Conservation (phyloP, 108 stramenopile genomes). For the Skeletonema menzelii region DNA sequence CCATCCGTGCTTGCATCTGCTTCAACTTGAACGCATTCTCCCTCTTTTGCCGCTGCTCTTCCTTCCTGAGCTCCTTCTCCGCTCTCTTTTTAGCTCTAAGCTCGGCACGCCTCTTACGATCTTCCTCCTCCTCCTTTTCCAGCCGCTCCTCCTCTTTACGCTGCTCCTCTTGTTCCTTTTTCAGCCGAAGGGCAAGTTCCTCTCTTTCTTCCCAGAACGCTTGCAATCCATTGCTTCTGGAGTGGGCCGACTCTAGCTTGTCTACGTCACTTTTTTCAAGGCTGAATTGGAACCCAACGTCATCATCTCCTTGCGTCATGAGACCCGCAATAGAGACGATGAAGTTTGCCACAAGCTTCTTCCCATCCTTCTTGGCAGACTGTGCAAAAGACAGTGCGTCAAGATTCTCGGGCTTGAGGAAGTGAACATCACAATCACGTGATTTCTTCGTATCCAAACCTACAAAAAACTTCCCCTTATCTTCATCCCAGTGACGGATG, state of each 20-base stretch:
- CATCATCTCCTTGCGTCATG: neutral
- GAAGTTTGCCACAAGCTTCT: neutral
- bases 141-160: neutral
- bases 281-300: neutral
- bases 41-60: neutral
- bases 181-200: neutral
- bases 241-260: neutral
- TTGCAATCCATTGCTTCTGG: neutral
- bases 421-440: neutral
- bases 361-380: neutral
- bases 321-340: neutral
- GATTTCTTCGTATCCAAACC: constrained; percentile 29
- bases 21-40: constrained; percentile 6
- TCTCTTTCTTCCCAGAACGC: neutral
- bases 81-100: neutral
- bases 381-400: neutral
- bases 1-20: constrained; percentile 1
- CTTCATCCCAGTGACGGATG: constrained; percentile 23
- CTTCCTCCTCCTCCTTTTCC: constrained; percentile 1
- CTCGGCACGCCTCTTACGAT: neutral
- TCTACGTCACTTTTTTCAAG: neutral
- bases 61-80: neutral
- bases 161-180: neutral
- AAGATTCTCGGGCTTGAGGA: constrained; percentile 21
- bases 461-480: constrained; percentile 21